phyloP scores from a whole-genome alignment of 1,284 basidiomycete species.

The Fomitopsis pinicola region DNA sequence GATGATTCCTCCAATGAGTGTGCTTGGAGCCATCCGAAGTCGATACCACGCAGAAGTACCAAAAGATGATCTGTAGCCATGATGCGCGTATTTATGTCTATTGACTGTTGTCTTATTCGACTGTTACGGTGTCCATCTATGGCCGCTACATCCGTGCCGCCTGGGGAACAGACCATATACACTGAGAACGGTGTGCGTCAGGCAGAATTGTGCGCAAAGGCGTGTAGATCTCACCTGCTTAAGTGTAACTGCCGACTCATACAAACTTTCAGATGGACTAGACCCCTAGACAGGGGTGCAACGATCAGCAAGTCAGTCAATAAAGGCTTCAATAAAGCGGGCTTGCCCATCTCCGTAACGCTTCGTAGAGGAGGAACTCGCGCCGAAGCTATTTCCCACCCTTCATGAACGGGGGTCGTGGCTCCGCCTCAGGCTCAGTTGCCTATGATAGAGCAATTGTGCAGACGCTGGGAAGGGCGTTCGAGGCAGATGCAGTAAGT shows the following conservation, averaged over 20 bases:
- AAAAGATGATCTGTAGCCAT: conserved; percentile 2
- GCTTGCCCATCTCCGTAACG: background rate
- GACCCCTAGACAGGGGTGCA: no score
- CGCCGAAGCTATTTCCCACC: background rate
- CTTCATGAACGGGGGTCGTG: background rate
- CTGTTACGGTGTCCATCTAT: background rate
- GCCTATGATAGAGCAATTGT: background rate
- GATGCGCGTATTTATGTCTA: conserved; percentile 22
- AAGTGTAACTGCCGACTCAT: background rate
- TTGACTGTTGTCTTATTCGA: conserved; percentile 14
- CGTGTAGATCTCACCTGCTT: no score
- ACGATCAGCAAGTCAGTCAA: no score
- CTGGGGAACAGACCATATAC: no score
- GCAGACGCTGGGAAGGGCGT: background rate
- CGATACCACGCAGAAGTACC: background rate
- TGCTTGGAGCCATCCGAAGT: background rate
- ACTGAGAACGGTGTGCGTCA: background rate
- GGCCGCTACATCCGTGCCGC: background rate
- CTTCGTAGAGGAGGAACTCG: background rate
- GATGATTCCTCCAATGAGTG: background rate
- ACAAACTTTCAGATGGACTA: background rate
- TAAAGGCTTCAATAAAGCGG: background rate
- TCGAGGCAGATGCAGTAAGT: background rate
- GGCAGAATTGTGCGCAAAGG: background rate
- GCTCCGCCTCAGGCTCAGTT: background rate